phyloP scores from a whole-genome alignment of 805 yeast species.

The Spathaspora sp. region DNA sequence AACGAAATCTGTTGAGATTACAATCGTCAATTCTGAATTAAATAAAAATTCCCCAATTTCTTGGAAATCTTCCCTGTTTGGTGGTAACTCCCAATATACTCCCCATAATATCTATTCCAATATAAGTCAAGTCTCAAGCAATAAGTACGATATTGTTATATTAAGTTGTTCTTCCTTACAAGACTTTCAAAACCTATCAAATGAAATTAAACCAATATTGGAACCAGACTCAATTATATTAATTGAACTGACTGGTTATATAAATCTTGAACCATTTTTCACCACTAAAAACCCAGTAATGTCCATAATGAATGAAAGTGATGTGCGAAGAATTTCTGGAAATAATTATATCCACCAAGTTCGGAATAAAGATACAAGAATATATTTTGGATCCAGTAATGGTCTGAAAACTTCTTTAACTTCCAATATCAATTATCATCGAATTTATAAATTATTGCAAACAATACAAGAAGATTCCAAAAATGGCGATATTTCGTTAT shows the following conservation, averaged over 20 bases:
- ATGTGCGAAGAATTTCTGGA: conserved; percentile 37
- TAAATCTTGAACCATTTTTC: conserved; percentile 69
- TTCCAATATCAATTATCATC: conserved; percentile 15
- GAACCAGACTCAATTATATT: conserved; percentile 47
- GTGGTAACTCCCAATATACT: conserved; percentile 6
- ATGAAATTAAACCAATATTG: conserved; percentile 21
- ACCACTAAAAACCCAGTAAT: conserved; percentile 36
- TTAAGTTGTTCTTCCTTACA: conserved; percentile 34
- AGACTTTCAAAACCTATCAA: conserved; percentile 30
- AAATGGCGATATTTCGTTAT: conserved; percentile 38
- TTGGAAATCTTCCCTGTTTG: conserved; percentile 15
- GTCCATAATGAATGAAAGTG: conserved; percentile 62
- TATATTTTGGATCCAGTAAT: conserved; percentile 35
- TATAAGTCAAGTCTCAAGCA: conserved; percentile 9
- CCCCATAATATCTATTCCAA: conserved; percentile 10
- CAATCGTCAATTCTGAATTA: conserved; percentile 35
- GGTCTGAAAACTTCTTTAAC: conserved; percentile 9
- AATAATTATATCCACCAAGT: conserved; percentile 28
- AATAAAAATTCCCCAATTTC: conserved; percentile 11
- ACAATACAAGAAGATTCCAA: conserved; percentile 28
- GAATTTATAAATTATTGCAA: conserved; percentile 29
- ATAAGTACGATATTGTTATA: conserved; percentile 32
- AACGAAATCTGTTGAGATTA: conserved; percentile 33
- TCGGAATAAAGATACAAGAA: conserved; percentile 40
- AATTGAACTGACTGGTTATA: conserved; percentile 68